phyloP scores from a whole-genome alignment of 495 filamentous ascomycete genomes.

The Bacidia gigantensis region DNA sequence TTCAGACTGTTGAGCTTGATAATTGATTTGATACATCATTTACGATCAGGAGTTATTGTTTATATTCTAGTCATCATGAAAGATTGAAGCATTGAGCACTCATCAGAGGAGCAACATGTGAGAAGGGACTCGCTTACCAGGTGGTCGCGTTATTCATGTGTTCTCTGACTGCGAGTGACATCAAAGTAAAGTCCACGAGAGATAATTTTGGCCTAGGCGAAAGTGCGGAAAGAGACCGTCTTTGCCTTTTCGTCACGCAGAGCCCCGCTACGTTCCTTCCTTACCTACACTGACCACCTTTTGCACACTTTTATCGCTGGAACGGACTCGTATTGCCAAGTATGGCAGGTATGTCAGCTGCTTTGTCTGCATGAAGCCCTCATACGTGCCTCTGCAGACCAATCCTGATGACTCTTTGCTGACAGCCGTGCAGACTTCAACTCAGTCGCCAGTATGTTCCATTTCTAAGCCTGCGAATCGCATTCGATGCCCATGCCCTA shows the following conservation, averaged over 20 bases:
- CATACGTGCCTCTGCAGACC: not conserved
- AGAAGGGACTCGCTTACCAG: no score
- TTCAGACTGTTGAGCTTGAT: slow-evolving; percentile 43
- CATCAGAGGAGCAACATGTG: no score
- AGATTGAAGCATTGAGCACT: no score
- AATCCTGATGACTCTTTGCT: not conserved
- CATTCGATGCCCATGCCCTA: not conserved
- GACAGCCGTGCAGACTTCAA: slow-evolving; percentile 31
- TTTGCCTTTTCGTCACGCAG: slow-evolving; percentile 6
- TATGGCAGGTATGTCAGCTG: slow-evolving; percentile 2
- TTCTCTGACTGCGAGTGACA: not conserved
- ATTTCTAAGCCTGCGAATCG: not conserved
- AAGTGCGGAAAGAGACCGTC: not conserved
- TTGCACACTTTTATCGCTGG: no score
- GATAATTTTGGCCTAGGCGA: not conserved
- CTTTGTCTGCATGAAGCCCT: not conserved
- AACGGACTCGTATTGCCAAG: not conserved
- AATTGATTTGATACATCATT: slow-evolving; percentile 25
- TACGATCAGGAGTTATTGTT: slow-evolving; percentile 32
- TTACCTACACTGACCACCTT: no score
- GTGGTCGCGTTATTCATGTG: no score
- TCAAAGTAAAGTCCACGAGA: not conserved
- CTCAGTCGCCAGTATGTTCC: slow-evolving; percentile 40
- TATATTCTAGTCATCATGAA: slow-evolving; percentile 27
- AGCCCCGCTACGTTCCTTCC: not conserved